A percentile compares a stretch with the other conserved stretches of the same genome.
Evolutionary conservation across 2,329 filamentous ascomycete genomes (phyloP).

Genomic region (Ophioceras dolichostomum): DNA sequence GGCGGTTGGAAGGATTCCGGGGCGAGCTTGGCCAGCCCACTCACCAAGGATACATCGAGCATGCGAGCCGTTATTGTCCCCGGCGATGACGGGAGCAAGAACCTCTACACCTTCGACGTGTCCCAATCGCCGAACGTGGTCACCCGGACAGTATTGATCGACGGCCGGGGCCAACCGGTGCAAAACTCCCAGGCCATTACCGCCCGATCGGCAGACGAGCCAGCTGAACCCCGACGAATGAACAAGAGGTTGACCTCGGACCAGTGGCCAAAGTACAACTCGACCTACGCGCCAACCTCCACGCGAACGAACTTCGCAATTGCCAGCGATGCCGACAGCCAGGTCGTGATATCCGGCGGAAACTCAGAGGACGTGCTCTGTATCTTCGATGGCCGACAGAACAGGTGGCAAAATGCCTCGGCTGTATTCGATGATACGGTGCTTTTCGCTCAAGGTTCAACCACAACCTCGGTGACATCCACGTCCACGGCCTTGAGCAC

Average conservation of each 20-base stretch:
- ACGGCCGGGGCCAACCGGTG: slow-evolving; percentile 43
- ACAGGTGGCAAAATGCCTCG: slow-evolving; percentile 67
- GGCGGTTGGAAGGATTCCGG: slow-evolving; percentile 57
- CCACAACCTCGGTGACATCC: slow-evolving; percentile 15
- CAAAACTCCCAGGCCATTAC: slow-evolving; percentile 30
- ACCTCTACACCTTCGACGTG: slow-evolving; percentile 69
- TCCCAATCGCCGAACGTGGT: slow-evolving; percentile 63
- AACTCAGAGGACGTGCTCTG: slow-evolving; percentile 52
- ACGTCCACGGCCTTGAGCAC: slow-evolving; percentile 11
- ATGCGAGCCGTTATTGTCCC: slow-evolving; percentile 53
- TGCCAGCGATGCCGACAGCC: slow-evolving; percentile 51
- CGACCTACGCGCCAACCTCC: slow-evolving; percentile 52
- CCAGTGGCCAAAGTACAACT: slow-evolving; percentile 71
- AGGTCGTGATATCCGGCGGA: slow-evolving; percentile 71
- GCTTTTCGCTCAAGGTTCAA: slow-evolving; percentile 20
- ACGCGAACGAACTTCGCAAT: slow-evolving; percentile 60
- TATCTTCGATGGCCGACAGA: slow-evolving; percentile 65
- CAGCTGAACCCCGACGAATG: slow-evolving; percentile 8
- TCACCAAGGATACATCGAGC: slow-evolving; percentile 43
- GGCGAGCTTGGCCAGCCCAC: slow-evolving; percentile 45
- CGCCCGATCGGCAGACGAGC: slow-evolving; percentile 19
- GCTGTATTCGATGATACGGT: slow-evolving; percentile 43
- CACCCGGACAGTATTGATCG: slow-evolving; percentile 54
- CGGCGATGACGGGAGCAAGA: slow-evolving; percentile 65
- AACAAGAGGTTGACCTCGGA: slow-evolving; percentile 39